A percentile compares a stretch with the other conserved stretches of the same genome.
phyloP scores from a whole-genome alignment of 1,284 basidiomycete genomes.

The Fomitopsis pinicola region DNA sequence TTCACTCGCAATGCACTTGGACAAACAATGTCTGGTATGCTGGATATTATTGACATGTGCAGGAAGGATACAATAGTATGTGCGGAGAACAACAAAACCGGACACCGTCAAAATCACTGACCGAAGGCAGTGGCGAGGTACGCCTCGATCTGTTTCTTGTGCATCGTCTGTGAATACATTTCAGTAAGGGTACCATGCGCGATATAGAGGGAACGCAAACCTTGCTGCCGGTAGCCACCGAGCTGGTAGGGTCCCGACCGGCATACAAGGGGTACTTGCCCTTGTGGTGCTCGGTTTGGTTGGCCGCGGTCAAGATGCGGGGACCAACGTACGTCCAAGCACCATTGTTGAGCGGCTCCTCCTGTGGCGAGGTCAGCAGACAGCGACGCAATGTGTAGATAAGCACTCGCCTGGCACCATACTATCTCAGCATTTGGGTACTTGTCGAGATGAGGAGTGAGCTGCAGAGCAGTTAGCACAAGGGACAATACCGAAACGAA shows the following conservation, averaged over 20 bases:
- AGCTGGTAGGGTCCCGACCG: slow-evolving; percentile 84
- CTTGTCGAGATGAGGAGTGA: slow-evolving; percentile 88
- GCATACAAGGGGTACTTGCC: slow-evolving; percentile 86
- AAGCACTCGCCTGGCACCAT: slow-evolving; percentile 75
- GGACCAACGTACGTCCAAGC: slow-evolving; percentile 93
- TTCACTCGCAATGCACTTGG: neutral
- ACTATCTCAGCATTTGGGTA: slow-evolving; percentile 93
- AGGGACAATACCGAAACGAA: neutral
- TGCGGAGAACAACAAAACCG: neutral
- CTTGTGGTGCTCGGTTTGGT: slow-evolving; percentile 87
- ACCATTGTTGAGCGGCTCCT: slow-evolving; percentile 91
- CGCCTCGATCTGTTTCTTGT: slow-evolving; percentile 82
- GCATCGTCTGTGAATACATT: slow-evolving; percentile 46
- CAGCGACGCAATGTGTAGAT: neutral
- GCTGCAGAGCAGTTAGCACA: slow-evolving; percentile 33
- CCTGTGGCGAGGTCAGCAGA: slow-evolving; percentile 31
- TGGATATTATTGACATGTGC: neutral
- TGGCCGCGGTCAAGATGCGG: slow-evolving; percentile 78
- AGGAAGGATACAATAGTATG: neutral
- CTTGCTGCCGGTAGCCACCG: slow-evolving; percentile 90
- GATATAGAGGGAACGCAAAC: slow-evolving; percentile 29
- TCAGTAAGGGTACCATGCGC: slow-evolving; percentile 1
- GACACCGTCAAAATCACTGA: neutral
- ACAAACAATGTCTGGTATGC: neutral
- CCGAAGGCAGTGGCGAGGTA: slow-evolving; percentile 57